Base-by-base conservation (phyloP, 768 basidiomycete genomes). In the Pisolithus orientalis region DNA sequence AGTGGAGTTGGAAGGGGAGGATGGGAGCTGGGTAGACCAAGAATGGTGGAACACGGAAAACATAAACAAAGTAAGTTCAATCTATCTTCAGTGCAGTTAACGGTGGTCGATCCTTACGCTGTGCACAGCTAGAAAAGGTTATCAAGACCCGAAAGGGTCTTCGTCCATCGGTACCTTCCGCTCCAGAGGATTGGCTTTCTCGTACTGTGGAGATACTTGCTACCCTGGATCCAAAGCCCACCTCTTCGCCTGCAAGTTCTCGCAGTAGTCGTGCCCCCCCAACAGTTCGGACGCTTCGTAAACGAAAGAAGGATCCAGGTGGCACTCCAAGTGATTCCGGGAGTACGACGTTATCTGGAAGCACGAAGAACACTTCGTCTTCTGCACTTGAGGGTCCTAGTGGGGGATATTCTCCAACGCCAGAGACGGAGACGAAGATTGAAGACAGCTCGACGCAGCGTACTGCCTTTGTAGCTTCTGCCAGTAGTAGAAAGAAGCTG, bases 21-120 rank as follows among this genome's bases (percentile, higher is more conserved):
- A 24, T n/a, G 25, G 16, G 9, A 49, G 21, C 8, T 62, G 59
- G 53, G 71, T 77, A n/a, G 70, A 80, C 37, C 59, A 58, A 0
- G 59, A 62, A 7, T 91, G 89, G 87, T 92, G 90, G 89, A 69
- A 57, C 47, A 50, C 76, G 5, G 74, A 77, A 14, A 85, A 86
- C 50, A 73, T 91, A 6, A 54, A 62, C 27, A 77, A 83, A 72
- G 87, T 87, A 14, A 32, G 50, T 9, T 64, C 27, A 27, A 17
- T 29, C 46, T 21, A 27, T 25, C 17, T 51, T 11, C 28, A 13
- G 1, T n/a, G 27, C 55, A 5, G 31, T 27, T 32, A 29, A 17
- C 10, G 16, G 6, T 5, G n/a, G 47, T 13, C 40, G 28, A 37
- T 13, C 13, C 24, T 17, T 13, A 34, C 13, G 34, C 10, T 39